Evolutionary conservation across 2,329 filamentous ascomycete genomes (phyloP).

Genomic region (Colletotrichum theobromicola): DNA sequence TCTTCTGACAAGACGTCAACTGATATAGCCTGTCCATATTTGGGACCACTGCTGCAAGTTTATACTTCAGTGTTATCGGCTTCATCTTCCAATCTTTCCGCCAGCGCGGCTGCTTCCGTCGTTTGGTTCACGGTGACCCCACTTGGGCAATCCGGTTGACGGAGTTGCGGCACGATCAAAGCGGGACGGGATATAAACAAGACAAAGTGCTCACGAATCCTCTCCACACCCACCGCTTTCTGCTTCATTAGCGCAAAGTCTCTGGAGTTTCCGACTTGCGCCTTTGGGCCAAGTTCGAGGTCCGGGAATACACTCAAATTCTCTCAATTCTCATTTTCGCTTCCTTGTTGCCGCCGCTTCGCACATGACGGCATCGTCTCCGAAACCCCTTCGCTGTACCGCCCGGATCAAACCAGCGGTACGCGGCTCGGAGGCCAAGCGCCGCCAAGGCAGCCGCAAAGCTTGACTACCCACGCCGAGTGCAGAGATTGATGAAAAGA

Average conservation of each 20-base stretch:
- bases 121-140: not conserved
- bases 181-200: not conserved
- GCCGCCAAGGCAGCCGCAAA: slow-evolving; percentile 3
- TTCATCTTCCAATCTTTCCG: not conserved
- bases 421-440: not conserved
- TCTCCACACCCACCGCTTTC: not conserved
- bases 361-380: not conserved
- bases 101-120: not conserved
- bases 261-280: not conserved
- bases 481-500: not conserved
- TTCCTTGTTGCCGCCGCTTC: no score
- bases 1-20: not conserved
- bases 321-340: not conserved
- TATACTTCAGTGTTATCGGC: not conserved
- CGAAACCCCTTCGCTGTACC: no score
- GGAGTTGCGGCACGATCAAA: not conserved
- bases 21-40: not conserved
- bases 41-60: not conserved
- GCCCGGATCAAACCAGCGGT: accelerated
- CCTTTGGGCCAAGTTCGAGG: not conserved
- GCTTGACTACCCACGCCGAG: not conserved
- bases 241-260: not conserved
- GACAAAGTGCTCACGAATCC: not conserved
- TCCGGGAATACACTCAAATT: not conserved
- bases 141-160: not conserved